Evolutionary conservation across 1,284 basidiomycete genomes (phyloP), one percentile per base, ranked within the genome.

Genomic region (Pascua sp.): DNA sequence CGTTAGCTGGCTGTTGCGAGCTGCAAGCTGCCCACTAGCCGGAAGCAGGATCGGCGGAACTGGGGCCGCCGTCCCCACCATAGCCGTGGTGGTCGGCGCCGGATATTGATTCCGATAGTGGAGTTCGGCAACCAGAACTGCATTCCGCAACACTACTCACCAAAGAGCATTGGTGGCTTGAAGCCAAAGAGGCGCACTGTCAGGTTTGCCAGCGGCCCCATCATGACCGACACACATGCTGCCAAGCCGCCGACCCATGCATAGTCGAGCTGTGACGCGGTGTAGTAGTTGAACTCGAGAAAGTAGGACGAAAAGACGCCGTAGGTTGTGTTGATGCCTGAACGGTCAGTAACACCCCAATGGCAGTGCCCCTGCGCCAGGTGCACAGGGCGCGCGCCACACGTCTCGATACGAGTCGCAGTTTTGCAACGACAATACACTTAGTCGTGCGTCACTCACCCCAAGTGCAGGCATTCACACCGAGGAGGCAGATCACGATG

Each of bases 291-390:
- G 64, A 78, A 67, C 32, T 74, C 53, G 15, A 74, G 66, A 55
- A 78, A 80, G 59, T 73, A 78, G 11, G 76, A 67, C 8, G 77
- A 68, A 64, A 74, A 80, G n/a, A 80, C 76, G 16, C 78, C 78
- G 47, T 78, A 80, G 4, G 77, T 76, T 8, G 77, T 77, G 59
- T 79, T 79, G 59, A 75, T 66, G 17, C 78, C 77, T 77, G n/a
- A n/a, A 63, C 59, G 9, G 62, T 65, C 8, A 57, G 56, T 11
- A 52, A 43, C 55, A 38, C 37, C 7, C 17, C 39, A 43, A 32
- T 32, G 24, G 4, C 24, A 32, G 4, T 32, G 24, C 24, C 24
- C 24, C 24, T 37, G 18, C 17, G 8, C 12, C 16, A 32, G 40
- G 17, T 43, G 42, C 13, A 36, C 18, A 46, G 11, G 24, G 24